These are phyloP conservation scores for Shiraia sp. DNA, from an alignment of 2,329 filamentous ascomycete genomes.

Conservation along the genomic window DNA sequence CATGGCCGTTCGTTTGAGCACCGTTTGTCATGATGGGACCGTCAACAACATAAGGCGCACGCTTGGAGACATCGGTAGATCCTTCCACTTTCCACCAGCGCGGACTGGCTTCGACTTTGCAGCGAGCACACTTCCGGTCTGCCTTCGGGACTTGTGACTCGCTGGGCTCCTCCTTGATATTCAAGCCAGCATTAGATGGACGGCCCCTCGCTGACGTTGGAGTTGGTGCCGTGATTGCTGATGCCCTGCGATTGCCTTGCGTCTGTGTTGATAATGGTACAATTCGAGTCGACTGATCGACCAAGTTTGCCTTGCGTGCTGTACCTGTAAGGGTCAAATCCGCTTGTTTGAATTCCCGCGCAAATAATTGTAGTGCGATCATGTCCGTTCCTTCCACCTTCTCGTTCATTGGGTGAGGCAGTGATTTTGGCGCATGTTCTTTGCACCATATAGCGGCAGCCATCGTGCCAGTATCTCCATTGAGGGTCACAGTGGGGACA, in stretches of 20 bases:
- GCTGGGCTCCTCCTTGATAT: slow-evolving; percentile 43
- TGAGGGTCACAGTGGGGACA: slow-evolving; percentile 76
- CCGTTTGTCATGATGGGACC: slow-evolving; percentile 27
- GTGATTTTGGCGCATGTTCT: slow-evolving; percentile 73
- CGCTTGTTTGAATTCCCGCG: slow-evolving; percentile 90
- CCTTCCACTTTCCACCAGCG: slow-evolving; percentile 54
- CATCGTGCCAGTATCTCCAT: slow-evolving; percentile 79
- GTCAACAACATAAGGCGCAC: slow-evolving; percentile 20
- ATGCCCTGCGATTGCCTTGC: slow-evolving; percentile 46
- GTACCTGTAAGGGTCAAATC: slow-evolving; percentile 89
- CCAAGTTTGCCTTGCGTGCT: slow-evolving; percentile 85
- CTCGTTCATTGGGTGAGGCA: slow-evolving; percentile 79
- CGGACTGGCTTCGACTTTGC: slow-evolving; percentile 69
- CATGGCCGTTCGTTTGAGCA: slow-evolving; percentile 16
- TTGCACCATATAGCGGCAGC: slow-evolving; percentile 90
- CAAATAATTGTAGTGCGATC: slow-evolving; percentile 84
- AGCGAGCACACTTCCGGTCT: slow-evolving; percentile 49
- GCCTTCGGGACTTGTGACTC: slow-evolving; percentile 32
- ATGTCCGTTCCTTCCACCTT: slow-evolving; percentile 69
- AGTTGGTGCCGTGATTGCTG: slow-evolving; percentile 38
- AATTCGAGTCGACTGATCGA: slow-evolving; percentile 64
- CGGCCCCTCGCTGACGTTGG: slow-evolving; percentile 41
- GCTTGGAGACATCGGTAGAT: slow-evolving; percentile 6
- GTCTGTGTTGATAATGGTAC: slow-evolving; percentile 38
- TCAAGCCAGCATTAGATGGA: slow-evolving; percentile 40